A percentile compares a stretch with the other conserved stretches of the same genome.
These are phyloP conservation scores for Carex cristatella DNA, from an alignment of 176 grass and related monocot genomes.

Conservation along the genomic window DNA sequence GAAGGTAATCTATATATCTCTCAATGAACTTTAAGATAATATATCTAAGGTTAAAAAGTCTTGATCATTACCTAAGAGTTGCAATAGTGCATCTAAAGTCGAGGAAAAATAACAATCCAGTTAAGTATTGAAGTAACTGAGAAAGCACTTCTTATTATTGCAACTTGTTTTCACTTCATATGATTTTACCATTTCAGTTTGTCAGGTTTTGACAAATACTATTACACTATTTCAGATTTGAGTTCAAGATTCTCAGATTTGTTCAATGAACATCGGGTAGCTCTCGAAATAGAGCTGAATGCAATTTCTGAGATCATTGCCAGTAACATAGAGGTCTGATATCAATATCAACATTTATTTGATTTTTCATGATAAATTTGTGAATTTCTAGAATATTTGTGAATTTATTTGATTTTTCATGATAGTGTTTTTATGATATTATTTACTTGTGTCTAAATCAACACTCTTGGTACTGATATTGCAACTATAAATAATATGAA, in stretches of 20 bases:
- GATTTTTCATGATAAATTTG: background rate
- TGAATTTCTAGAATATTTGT: conserved; percentile 9
- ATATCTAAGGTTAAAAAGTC: background rate
- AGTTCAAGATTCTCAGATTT: conserved; percentile 1
- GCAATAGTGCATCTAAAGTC: background rate
- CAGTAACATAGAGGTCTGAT: conserved; percentile 20
- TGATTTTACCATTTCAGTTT: background rate
- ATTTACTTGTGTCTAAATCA: background rate
- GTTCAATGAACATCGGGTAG: background rate
- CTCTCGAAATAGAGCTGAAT: conserved; percentile 19
- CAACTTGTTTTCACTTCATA: background rate
- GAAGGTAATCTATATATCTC: background rate
- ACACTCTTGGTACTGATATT: background rate
- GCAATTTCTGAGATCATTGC: conserved; percentile 18
- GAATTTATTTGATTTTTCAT: background rate
- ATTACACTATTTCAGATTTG: conserved; percentile 9
- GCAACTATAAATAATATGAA: background rate
- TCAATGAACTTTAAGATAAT: background rate
- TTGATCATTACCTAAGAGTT: background rate
- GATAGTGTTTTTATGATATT: background rate
- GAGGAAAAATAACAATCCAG: background rate
- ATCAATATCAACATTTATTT: background rate
- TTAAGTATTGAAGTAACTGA: background rate
- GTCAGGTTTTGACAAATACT: background rate
- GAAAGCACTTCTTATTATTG: background rate